Evolutionary conservation across 1,284 basidiomycete genomes (phyloP), one percentile per base, ranked within the genome.

Genomic region (Ceratobasidium sp.): DNA sequence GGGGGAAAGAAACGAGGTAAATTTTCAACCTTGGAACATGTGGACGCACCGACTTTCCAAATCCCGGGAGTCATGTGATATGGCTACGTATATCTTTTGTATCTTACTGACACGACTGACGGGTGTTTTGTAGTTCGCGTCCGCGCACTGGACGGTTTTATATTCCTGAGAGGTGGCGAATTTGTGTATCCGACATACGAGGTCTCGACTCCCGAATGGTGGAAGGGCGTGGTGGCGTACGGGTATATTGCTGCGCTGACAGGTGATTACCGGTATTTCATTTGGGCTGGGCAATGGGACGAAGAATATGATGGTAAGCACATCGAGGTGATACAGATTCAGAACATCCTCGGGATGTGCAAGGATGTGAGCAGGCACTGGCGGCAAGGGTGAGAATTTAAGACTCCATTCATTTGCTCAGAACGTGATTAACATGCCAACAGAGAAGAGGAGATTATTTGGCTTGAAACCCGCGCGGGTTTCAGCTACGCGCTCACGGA

Each of bases 271-370:
- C 7, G 19, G 14, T 41, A 41, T 25, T 36, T 56, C 5, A 23
- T 36, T 21, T 56, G 54, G 54, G 54, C 54, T 16, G 54, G 54
- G 33, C 33, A 56, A 1, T 56, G 54, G 54, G 33, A 41, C 3
- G 2, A 21, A 1, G 33, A 41, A 3, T 56, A 7, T 23, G 29
- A 33, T 4, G 54, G 54, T 3, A 39, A 56, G 33, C 33, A 56
- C 36, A 19, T n/a, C 8, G 33, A 41, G 16, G 33, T 41, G 4
- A 21, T 39, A 3, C 4, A 9, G 16, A 7, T 56, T 8, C 11
- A 41, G 30, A 56, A 56, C 33, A 3, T 56, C 19, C 2, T 1
- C 1, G 30, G 16, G 3, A 3, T 56, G 5, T 19, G 8, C 16
- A 56, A 41, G 54, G 36, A 41, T 1, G 9, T 14, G 1, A 8